Conservation (phyloP, 2,329 filamentous ascomycete species). For the Zymoseptoria brevis region DNA sequence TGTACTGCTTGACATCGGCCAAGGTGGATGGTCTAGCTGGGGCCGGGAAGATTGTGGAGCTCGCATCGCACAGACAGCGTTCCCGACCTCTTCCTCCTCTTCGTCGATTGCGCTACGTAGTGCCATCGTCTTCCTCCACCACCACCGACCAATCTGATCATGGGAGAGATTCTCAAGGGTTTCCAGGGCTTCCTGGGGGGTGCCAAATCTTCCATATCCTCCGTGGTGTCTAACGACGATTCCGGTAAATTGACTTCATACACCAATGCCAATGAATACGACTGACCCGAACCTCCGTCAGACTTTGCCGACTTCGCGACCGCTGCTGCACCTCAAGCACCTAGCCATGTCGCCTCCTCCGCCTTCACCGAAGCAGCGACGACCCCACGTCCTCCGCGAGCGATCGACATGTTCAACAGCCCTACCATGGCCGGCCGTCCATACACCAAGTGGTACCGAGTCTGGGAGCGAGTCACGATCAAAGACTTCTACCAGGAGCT, state of each 20-base stretch:
- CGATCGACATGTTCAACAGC: constrained; percentile 35
- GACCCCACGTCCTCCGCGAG: constrained; percentile 9
- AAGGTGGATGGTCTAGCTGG: background rate
- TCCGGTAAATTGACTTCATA: constrained; percentile 49
- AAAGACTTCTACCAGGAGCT: constrained; percentile 85
- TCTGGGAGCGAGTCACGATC: constrained; percentile 81
- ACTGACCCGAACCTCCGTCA: constrained; percentile 33
- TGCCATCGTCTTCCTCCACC: background rate
- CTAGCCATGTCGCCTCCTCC: constrained; percentile 44
- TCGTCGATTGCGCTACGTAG: background rate
- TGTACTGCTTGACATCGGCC: background rate
- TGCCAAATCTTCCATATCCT: constrained; percentile 49
- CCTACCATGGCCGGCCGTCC: constrained; percentile 45
- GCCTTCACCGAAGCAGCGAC: constrained; percentile 37
- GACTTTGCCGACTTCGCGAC: constrained; percentile 88
- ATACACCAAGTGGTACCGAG: constrained; percentile 92
- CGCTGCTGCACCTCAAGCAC: constrained; percentile 57
- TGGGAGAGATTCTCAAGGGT: constrained; percentile 55
- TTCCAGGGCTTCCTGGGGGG: constrained; percentile 63
- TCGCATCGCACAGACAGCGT: background rate
- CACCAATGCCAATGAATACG: constrained; percentile 9
- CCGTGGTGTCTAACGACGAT: constrained; percentile 45
- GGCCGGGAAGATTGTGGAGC: background rate
- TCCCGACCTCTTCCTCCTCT: background rate
- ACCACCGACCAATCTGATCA: constrained; percentile 15